Conservation (phyloP, 306 rosid genomes). For the Acacia crassicarpa region DNA sequence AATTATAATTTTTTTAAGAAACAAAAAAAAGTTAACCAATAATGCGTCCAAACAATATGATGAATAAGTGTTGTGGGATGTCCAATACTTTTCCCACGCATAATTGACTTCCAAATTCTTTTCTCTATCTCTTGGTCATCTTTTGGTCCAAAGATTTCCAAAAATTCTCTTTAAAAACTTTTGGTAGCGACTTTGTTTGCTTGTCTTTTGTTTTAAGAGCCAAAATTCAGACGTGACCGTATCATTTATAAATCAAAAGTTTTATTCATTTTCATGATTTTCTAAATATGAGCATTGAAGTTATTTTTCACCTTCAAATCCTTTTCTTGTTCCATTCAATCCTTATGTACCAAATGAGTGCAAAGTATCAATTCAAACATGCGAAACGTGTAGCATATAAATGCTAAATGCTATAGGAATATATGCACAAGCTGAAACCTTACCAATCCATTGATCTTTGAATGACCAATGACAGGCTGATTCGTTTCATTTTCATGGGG, state of each 20-base stretch:
- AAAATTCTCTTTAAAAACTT: neutral
- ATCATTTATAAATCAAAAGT: neutral
- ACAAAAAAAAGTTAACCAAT: too few species aligned
- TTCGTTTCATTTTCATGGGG: constrained; percentile 55
- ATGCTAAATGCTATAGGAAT: neutral
- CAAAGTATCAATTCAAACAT: neutral
- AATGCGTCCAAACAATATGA: neutral
- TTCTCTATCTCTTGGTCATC: too few species aligned
- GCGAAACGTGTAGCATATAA: neutral
- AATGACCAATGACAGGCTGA: constrained; percentile 67
- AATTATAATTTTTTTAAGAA: too few species aligned
- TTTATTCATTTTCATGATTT: too few species aligned
- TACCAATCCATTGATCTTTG: constrained; percentile 75
- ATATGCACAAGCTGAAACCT: constrained; percentile 2
- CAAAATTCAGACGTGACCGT: neutral
- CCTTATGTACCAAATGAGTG: neutral
- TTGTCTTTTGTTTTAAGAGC: too few species aligned
- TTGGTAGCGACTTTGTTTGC: neutral
- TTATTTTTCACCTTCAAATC: neutral
- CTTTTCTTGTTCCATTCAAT: neutral
- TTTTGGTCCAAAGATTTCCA: too few species aligned
- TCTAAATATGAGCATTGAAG: neutral
- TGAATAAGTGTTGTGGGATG: neutral
- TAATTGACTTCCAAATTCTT: too few species aligned
- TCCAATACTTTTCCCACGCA: too few species aligned